phyloP scores from a whole-genome alignment of 2,329 filamentous ascomycete species.

The Mycocentrospora acerina region DNA sequence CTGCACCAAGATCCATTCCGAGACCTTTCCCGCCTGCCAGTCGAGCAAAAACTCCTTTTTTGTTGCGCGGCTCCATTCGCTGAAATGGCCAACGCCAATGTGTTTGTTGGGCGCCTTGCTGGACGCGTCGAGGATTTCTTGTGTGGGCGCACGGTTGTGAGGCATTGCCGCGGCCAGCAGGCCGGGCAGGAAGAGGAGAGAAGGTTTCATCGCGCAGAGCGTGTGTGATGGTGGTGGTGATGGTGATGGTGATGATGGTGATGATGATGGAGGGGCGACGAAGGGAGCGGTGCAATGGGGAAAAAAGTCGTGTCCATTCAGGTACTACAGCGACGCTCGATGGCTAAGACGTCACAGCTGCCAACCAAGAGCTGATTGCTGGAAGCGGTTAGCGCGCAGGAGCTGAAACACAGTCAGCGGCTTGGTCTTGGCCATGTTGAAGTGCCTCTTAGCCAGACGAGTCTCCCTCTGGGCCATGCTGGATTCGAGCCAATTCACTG shows the following conservation, averaged over 20 bases:
- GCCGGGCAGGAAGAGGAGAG: constrained; percentile 12
- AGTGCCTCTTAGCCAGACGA: too few relatives aligned
- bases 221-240: constrained; percentile 3
- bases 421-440: too few relatives aligned
- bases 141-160: constrained; percentile 16
- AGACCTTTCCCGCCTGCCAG: constrained; percentile 47
- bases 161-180: constrained; percentile 20
- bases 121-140: constrained; percentile 17
- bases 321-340: too few relatives aligned
- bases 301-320: not conserved
- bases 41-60: constrained; percentile 51
- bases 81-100: constrained; percentile 50
- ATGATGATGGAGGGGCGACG: not conserved
- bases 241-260: constrained; percentile 5
- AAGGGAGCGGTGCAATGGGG: not conserved
- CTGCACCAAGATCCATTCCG: constrained; percentile 50
- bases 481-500: too few relatives aligned
- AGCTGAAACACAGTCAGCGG: too few relatives aligned
- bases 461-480: too few relatives aligned
- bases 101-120: constrained; percentile 11
- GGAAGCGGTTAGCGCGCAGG: too few relatives aligned
- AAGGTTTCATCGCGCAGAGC: constrained; percentile 17
- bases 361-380: too few relatives aligned
- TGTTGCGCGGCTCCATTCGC: constrained; percentile 50
- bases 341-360: too few relatives aligned